Evolutionary conservation across 192 early-diverging fungal genomes (phyloP).

Genomic region (Coemansia brasiliensis): DNA sequence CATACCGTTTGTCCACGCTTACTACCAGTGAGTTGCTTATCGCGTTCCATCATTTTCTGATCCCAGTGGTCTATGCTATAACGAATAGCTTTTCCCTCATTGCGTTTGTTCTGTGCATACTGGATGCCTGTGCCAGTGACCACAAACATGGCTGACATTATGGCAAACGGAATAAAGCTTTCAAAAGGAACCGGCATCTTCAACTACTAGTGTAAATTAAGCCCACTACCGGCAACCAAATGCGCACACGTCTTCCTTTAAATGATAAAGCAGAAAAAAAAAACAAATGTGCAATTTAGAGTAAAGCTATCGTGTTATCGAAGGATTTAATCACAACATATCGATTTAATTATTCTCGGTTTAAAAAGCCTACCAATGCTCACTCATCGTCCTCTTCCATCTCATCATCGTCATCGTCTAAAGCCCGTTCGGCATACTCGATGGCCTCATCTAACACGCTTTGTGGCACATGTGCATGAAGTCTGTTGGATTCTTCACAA

Average conservation of each 20-base stretch:
- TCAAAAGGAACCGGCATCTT: slow-evolving; percentile 79
- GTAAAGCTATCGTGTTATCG: not conserved
- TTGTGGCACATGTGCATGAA: slow-evolving; percentile 85
- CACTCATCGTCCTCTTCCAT: slow-evolving; percentile 44
- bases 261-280: not conserved
- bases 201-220: not conserved
- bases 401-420: slow-evolving; percentile 48
- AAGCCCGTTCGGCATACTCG: slow-evolving; percentile 39
- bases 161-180: slow-evolving; percentile 70
- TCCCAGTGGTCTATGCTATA: slow-evolving; percentile 75
- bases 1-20: slow-evolving; percentile 59
- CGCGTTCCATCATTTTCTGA: slow-evolving; percentile 76
- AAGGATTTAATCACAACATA: not conserved
- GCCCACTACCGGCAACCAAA: not conserved
- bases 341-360: not conserved
- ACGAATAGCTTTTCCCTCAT: slow-evolving; percentile 67
- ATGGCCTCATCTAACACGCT: slow-evolving; percentile 84
- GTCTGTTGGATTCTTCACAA: slow-evolving; percentile 72
- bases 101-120: slow-evolving; percentile 58
- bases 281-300: not conserved
- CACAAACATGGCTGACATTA: slow-evolving; percentile 68
- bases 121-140: slow-evolving; percentile 62
- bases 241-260: too few relatives aligned
- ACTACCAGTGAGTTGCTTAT: slow-evolving; percentile 70
- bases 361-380: not conserved